phyloP scores from a whole-genome alignment of 2,329 filamentous ascomycete species.

The Ophiostoma sp. region DNA sequence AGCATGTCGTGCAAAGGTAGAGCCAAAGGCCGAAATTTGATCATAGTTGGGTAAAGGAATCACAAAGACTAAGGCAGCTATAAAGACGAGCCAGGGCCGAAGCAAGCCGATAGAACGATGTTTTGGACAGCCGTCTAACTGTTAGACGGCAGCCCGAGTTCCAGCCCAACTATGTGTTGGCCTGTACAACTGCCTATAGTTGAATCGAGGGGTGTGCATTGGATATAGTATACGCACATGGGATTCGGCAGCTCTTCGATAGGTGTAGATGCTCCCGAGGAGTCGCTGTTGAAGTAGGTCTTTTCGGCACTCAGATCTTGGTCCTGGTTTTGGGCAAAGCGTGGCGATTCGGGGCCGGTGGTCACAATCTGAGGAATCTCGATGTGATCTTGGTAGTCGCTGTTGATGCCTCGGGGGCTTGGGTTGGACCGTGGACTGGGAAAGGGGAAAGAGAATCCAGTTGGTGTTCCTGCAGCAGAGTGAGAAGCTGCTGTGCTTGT shows the following conservation, averaged over 20 bases:
- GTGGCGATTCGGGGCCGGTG: conserved; percentile 30
- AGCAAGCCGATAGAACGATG: neutral
- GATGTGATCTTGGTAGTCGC: conserved; percentile 26
- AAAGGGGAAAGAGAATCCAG: conserved; percentile 35
- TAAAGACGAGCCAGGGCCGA: neutral
- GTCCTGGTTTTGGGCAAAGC: conserved; percentile 19
- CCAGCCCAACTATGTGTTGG: conserved; percentile 3
- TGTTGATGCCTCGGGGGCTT: conserved; percentile 9
- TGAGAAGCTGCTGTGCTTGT: conserved; percentile 41
- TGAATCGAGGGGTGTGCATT: neutral
- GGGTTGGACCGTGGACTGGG: conserved; percentile 20
- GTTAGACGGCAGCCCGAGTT: neutral
- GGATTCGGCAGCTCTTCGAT: conserved; percentile 30
- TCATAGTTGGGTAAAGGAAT: no score
- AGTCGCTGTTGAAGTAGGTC: conserved; percentile 38
- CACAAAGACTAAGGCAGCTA: neutral
- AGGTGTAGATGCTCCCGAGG: conserved; percentile 34
- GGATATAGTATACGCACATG: conserved; percentile 31
- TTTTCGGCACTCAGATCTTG: conserved; percentile 28
- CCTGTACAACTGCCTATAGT: neutral
- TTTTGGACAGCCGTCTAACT: neutral
- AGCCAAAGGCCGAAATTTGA: neutral
- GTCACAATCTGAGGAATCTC: conserved; percentile 34
- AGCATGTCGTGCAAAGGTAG: neutral
- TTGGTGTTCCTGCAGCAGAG: conserved; percentile 40